Percentiles rank a stretch among this genome's conserved stretches.
Evolutionary conservation across 768 basidiomycete genomes (phyloP).

Genomic region (Lentinus tigrinus): DNA sequence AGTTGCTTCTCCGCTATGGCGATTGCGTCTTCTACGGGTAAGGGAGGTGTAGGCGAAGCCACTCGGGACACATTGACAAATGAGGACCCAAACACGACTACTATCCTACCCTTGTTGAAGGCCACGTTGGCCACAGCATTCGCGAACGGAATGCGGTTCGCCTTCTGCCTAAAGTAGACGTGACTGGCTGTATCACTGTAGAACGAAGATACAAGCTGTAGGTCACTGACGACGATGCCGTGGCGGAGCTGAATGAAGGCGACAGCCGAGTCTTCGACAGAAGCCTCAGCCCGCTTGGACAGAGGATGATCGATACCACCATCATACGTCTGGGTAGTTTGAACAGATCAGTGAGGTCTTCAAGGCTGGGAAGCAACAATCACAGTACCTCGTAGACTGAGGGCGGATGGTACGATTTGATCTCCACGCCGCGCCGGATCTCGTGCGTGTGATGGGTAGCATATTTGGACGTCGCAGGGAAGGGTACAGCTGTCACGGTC

Average conservation of each 20-base stretch:
- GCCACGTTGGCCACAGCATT: conserved; percentile 46
- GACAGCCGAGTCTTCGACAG: conserved; percentile 23
- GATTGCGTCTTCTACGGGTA: conserved; percentile 37
- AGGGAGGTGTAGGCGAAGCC: conserved; percentile 36
- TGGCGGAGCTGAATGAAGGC: conserved; percentile 25
- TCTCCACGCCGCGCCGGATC: conserved; percentile 22
- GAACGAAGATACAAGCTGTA: conserved; percentile 20
- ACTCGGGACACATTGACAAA: conserved; percentile 36
- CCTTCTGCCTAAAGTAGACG: conserved; percentile 26
- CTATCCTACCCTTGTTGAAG: conserved; percentile 40
- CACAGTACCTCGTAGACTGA: conserved; percentile 25
- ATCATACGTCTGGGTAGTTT: conserved; percentile 25
- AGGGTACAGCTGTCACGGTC: conserved; percentile 13
- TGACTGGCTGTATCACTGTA: conserved; percentile 17
- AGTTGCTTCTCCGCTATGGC: conserved; percentile 37
- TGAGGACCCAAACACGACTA: conserved; percentile 44
- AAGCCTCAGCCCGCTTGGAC: conserved; percentile 24
- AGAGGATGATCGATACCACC: conserved; percentile 26
- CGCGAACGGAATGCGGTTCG: conserved; percentile 34
- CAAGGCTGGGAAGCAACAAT: no score
- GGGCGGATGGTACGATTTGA: conserved; percentile 28
- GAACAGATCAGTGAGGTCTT: background rate
- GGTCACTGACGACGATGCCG: conserved; percentile 14
- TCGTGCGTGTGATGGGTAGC: conserved; percentile 26
- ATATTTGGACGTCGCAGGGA: conserved; percentile 18